Evolutionary conservation across 768 basidiomycete genomes (phyloP), one percentile per base, ranked within the genome.

Genomic region (Kwoniella sp.): DNA sequence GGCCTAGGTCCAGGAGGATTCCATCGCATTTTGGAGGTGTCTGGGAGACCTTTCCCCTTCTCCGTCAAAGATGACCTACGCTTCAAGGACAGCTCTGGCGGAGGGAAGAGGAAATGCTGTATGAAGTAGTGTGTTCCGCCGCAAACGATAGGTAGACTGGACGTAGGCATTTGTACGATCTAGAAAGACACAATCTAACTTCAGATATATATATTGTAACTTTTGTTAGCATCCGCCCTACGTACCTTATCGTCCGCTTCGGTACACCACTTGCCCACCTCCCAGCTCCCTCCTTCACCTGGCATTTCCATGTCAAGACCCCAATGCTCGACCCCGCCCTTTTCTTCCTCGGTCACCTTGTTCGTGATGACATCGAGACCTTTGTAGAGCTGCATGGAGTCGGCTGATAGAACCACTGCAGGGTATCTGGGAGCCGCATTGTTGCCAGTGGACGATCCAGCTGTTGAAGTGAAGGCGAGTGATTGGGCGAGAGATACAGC

Each of bases 91-190:
- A 79, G 65, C 17, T 74, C 68, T 0, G 68, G 40, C 0, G 78
- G 79, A 24, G 93, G 90, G 74, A 98, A 97, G 13, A 98, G 82
- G 40, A 96, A 86, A 77, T 99, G 91, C 72, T 99, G 95, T 25
- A 95, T 90, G 89, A 94, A 99, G 77, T 99, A 99, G 2, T 91
- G 87, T 1, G 96, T 98, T 5, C 96, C 96, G 2, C 96, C 96
- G 50, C 95, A 93, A 7, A 95, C 83, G 60, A 99, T 90, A 0
- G 96, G 95, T 6, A 97, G 78, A 62, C 88, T 81, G 2, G 84
- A 78, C 63, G 30, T 24, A 10, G 58, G 37, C 46, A 74, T 24
- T 17, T 60, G 46, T 1, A 53, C 50, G 5, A 77, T 53, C 76
- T 84, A 47, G 27, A n/a, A 15, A 10, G 27, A 26, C n/a, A n/a